A percentile compares a stretch with the other conserved stretches of the same genome.
phyloP scores from a whole-genome alignment of 2,329 filamentous ascomycete species.

The Clarireedia hainanense region DNA sequence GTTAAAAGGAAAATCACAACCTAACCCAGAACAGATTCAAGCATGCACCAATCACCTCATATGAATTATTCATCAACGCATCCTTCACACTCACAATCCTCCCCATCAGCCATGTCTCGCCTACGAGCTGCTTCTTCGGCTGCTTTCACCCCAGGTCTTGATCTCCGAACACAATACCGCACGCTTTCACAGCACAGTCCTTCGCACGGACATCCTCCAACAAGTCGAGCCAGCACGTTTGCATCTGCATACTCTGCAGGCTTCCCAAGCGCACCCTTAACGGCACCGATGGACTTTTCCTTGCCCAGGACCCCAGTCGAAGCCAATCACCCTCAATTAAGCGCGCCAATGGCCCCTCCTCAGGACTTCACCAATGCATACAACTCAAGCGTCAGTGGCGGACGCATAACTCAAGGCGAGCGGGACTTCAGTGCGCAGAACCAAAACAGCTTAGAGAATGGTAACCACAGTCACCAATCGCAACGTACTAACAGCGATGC shows the following conservation, averaged over 20 bases:
- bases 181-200: constrained; percentile 28
- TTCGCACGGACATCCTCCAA: constrained; percentile 15
- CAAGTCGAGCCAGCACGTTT: constrained; percentile 31
- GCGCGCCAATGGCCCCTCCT: constrained; percentile 44
- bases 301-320: constrained; percentile 37
- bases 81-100: constrained; percentile 34
- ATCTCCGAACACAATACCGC: constrained; percentile 40
- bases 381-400: constrained; percentile 12
- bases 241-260: constrained; percentile 38
- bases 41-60: constrained; percentile 39
- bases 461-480: constrained; percentile 12
- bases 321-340: constrained; percentile 40
- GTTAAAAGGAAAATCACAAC: constrained; percentile 22
- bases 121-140: constrained; percentile 42
- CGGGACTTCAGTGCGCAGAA: constrained; percentile 15
- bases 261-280: constrained; percentile 46
- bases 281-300: constrained; percentile 46
- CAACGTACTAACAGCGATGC: constrained; percentile 14
- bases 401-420: constrained; percentile 17
- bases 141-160: constrained; percentile 37
- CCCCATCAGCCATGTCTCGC: constrained; percentile 37
- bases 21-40: constrained; percentile 33
- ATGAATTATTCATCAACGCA: constrained; percentile 42
- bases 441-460: constrained; percentile 17
- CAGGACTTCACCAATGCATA: constrained; percentile 38